Evolutionary conservation across 139 green algal species (phyloP), one percentile per base, ranked within the genome.

Genomic region (Chlorella sp.): DNA sequence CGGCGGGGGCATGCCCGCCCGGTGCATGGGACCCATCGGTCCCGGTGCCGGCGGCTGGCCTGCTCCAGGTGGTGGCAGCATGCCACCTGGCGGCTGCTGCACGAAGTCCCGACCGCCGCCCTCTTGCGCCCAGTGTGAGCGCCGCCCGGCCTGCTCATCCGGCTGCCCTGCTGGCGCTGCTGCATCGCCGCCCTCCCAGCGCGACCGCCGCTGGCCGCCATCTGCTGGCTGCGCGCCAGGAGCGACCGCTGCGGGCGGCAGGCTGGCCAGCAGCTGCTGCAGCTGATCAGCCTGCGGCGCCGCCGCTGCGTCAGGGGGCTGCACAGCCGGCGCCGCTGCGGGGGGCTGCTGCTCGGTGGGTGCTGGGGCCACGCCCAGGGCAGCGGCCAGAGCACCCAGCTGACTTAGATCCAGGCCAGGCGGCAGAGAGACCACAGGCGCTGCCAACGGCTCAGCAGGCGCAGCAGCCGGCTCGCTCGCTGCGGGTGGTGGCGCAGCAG

Each of bases 221-320:
- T 63, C 41, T 15, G 72, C 4, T 23, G n/a, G 41, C 72, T 79
- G 72, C 41, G n/a, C 20, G 1, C 69, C 72, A 25, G 75, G 18
- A 6, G 26, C 26, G 3, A 71, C 32, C 25, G 25, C 25, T 17
- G 36, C 55, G 2, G 75, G 34, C 9, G 75, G 75, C 57, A 82
- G 75, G 55, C 55, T 82, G 75, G 75, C 60, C 56, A 82, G 75
- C 75, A 82, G 56, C 75, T 82, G 75, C 75, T 82, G 75, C 75
- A 82, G 36, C 36, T 70, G 57, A 25, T 82, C 75, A 3, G 34
- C 12, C 57, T 82, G 75, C n/a, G 74, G 30, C 67, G 74, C 12
- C 36, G 18, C 36, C 25, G 69, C 47, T 13, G 30, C 25, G 36
- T 26, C 17, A 23, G 32, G 56, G 34, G 20, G 34, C 30, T 32